Conservation (phyloP, 2,329 filamentous ascomycete species). For the Lanzia echinophila region DNA sequence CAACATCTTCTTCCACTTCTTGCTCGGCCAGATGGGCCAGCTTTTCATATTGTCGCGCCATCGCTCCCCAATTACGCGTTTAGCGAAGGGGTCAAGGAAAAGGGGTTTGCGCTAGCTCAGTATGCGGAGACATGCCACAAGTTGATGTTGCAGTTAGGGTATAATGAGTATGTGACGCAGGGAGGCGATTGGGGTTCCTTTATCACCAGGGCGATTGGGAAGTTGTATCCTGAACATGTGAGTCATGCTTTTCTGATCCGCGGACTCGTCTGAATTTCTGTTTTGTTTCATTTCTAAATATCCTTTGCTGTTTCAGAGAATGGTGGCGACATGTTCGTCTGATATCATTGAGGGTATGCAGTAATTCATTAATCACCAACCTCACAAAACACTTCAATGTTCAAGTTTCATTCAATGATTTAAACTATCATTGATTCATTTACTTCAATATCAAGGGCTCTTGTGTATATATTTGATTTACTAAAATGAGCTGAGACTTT, state of each 20-base stretch:
- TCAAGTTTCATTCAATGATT: no score
- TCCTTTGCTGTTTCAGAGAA: no score
- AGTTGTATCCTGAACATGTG: constrained; percentile 45
- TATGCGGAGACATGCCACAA: constrained; percentile 60
- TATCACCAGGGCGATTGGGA: constrained; percentile 55
- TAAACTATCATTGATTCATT: no score
- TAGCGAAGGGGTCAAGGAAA: constrained; percentile 27
- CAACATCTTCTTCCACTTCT: constrained; percentile 15
- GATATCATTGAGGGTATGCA: no score
- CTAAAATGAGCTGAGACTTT: no score
- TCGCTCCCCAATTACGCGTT: constrained; percentile 49
- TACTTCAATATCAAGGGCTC: no score
- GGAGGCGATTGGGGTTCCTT: constrained; percentile 68
- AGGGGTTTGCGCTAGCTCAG: constrained; percentile 51
- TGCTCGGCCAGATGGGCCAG: constrained; percentile 13
- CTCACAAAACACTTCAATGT: no score
- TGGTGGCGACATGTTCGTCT: no score
- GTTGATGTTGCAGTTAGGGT: constrained; percentile 62
- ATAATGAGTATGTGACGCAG: constrained; percentile 52
- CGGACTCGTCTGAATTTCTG: not conserved
- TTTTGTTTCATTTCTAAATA: no score
- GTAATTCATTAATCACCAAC: no score
- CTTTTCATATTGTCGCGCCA: constrained; percentile 42
- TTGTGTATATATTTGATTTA: no score
- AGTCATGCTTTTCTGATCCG: not conserved